phyloP scores from a whole-genome alignment of 106 monocot species.

The Acorus calamus region DNA sequence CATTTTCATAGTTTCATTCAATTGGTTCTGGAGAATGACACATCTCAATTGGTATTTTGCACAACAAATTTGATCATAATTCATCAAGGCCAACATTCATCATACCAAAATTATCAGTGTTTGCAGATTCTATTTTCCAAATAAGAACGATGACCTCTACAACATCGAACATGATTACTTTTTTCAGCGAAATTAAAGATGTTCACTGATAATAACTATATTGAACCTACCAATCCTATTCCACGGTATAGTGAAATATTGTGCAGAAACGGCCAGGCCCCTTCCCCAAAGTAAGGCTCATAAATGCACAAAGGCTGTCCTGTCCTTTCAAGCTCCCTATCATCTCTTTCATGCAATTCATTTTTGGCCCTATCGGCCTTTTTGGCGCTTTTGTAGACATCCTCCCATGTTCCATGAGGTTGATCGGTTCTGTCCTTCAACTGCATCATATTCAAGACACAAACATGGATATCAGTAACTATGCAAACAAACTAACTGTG shows the following conservation, averaged over 20 bases:
- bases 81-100: too few species aligned
- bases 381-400: conserved; percentile 83
- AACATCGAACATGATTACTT: too few species aligned
- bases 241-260: conserved; percentile 88
- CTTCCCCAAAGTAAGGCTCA: conserved; percentile 97
- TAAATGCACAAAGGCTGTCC: conserved; percentile 97
- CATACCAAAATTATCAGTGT: too few species aligned
- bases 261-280: conserved; percentile 89
- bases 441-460: conserved; percentile 40
- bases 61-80: too few species aligned
- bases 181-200: not conserved
- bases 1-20: too few species aligned
- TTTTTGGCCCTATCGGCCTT: conserved; percentile 71
- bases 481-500: too few species aligned
- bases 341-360: conserved; percentile 86
- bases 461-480: conserved; percentile 6
- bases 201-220: not conserved
- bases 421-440: conserved; percentile 77
- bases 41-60: too few species aligned
- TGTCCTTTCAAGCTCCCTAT: conserved; percentile 87
- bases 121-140: too few species aligned
- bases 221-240: conserved; percentile 70
- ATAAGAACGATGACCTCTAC: too few species aligned
- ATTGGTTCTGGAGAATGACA: too few species aligned
- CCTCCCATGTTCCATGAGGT: conserved; percentile 91